Percentiles rank a stretch among this genome's conserved stretches.
Conservation (phyloP, 2,329 filamentous ascomycete genomes). For the Talaromyces sp. region DNA sequence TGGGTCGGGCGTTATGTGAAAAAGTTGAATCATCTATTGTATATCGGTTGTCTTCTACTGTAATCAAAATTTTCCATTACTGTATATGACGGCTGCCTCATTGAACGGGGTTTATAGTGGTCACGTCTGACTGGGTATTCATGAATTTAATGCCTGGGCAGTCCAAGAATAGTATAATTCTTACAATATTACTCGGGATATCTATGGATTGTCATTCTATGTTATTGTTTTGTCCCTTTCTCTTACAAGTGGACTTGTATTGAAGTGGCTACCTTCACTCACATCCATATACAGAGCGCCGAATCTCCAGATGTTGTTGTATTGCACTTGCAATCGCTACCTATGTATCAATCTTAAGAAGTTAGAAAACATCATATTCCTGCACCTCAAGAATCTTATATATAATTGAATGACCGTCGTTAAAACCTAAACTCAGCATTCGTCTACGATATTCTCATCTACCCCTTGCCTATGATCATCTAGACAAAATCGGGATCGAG, state of each 20-base stretch:
- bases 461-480: background rate
- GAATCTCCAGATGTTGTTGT: background rate
- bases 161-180: too few species aligned
- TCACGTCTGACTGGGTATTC: background rate
- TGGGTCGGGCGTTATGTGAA: conserved; percentile 12
- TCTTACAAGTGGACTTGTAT: background rate
- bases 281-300: background rate
- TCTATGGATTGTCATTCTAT: background rate
- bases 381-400: background rate
- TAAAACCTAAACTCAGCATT: background rate
- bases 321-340: background rate
- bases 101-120: background rate
- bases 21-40: background rate
- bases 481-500: background rate
- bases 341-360: background rate
- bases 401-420: background rate
- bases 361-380: background rate
- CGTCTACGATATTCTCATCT: background rate
- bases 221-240: background rate
- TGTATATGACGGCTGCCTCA: background rate
- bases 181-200: too few species aligned
- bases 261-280: background rate
- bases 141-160: background rate
- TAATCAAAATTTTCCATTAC: background rate
- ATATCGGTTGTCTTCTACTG: background rate